A percentile compares a stretch with the other conserved stretches of the same genome.
These are phyloP conservation scores for Funneliformis caledonium DNA, from an alignment of 371 early-diverging fungal species.

Conservation along the genomic window DNA sequence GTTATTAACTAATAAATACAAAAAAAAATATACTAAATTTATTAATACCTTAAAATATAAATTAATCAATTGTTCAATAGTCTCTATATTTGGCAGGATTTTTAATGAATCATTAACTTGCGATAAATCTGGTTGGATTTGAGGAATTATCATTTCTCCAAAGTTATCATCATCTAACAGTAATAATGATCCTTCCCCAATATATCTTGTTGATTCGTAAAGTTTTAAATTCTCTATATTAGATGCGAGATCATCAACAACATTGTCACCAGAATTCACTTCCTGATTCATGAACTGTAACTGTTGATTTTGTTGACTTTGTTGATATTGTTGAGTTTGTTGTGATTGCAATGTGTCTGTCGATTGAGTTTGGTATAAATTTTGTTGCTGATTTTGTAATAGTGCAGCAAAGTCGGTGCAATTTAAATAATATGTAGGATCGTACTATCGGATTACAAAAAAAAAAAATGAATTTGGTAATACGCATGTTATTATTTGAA, in stretches of 20 bases:
- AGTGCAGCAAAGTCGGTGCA: conserved; percentile 27
- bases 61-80: neutral
- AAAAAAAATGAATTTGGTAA: too few relatives aligned
- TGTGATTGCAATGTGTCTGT: neutral
- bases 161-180: conserved; percentile 3
- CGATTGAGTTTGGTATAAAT: too few relatives aligned
- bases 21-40: neutral
- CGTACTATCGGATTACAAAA: conserved; percentile 25
- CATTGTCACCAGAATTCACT: neutral
- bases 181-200: conserved; percentile 37
- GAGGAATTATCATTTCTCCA: conserved; percentile 25
- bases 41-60: conserved; percentile 31
- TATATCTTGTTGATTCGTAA: conserved; percentile 35
- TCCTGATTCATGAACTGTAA: neutral
- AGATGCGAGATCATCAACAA: conserved; percentile 12
- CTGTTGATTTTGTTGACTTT: neutral
- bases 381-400: conserved; percentile 6
- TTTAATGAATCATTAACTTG: conserved; percentile 24
- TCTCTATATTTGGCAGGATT: conserved; percentile 6
- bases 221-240: conserved; percentile 5
- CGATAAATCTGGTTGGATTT: neutral
- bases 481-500: too few relatives aligned
- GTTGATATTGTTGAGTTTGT: neutral
- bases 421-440: conserved; percentile 38
- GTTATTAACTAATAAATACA: neutral